A percentile compares a stretch with the other conserved stretches of the same genome.
Evolutionary conservation across 1,284 basidiomycete species (phyloP).

Genomic region (Neolentinus lepideus): DNA sequence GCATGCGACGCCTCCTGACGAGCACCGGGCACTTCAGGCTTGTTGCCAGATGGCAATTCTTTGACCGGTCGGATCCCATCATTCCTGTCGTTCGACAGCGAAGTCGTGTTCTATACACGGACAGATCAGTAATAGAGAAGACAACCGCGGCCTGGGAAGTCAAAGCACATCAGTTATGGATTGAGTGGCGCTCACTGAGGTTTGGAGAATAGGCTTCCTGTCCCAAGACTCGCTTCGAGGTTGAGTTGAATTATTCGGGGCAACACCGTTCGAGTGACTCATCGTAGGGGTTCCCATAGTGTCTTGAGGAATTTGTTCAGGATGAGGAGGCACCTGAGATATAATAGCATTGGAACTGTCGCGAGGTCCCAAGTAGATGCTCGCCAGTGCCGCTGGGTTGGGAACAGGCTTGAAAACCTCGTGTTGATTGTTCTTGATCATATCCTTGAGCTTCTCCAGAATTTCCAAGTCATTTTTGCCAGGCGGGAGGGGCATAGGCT

Average conservation of each 20-base stretch:
- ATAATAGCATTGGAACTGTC: conserved; percentile 7
- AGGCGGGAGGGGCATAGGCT: conserved; percentile 22
- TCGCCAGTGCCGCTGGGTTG: conserved; percentile 53
- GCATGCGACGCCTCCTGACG: not conserved
- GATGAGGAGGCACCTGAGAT: conserved; percentile 30
- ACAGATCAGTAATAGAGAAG: not conserved
- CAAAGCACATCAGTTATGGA: conserved; percentile 14
- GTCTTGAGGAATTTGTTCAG: conserved; percentile 27
- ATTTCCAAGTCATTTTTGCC: conserved; percentile 60
- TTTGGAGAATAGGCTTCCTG: conserved; percentile 9
- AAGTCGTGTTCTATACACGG: not conserved
- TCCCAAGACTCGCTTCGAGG: conserved; percentile 8
- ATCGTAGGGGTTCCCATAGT: not conserved
- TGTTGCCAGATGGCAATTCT: not conserved
- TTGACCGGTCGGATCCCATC: not conserved
- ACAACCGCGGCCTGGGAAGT: not conserved
- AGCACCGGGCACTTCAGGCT: not conserved
- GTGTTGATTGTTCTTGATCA: conserved; percentile 66
- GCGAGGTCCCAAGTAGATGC: conserved; percentile 48
- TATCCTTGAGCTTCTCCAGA: conserved; percentile 62
- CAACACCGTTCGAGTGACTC: conserved; percentile 2
- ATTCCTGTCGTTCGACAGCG: not conserved
- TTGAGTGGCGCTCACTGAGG: conserved; percentile 13
- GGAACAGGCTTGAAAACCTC: conserved; percentile 59
- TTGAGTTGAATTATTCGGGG: not conserved